Percentiles rank a stretch among this genome's conserved stretches.
Conservation (phyloP, 257 asterid species). For the Echites panduratus region DNA sequence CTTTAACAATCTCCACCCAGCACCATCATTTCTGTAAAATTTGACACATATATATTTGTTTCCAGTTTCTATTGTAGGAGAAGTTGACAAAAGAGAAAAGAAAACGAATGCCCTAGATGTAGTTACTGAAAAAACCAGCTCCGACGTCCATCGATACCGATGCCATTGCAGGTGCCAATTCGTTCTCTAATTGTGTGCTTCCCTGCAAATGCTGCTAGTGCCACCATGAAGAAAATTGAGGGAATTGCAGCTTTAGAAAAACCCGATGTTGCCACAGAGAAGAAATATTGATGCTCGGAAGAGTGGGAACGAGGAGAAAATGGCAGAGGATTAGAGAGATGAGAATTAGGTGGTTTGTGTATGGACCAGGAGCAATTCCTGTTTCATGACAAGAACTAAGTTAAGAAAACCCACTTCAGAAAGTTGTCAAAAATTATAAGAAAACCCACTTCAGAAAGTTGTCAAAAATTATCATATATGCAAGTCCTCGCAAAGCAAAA, state of each 20-base stretch:
- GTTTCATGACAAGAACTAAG: conserved; percentile 14
- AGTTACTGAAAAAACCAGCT: conserved; percentile 6
- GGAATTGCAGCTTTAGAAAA: conserved; percentile 3
- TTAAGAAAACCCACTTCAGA: conserved; percentile 36
- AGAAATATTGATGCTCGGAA: not conserved
- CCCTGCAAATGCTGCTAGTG: not conserved
- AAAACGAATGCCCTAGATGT: not conserved
- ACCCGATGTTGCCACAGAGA: not conserved
- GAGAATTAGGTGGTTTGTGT: no score
- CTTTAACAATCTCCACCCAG: not conserved
- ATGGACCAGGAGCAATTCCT: conserved; percentile 43
- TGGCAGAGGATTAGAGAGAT: not conserved
- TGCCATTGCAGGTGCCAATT: conserved; percentile 11
- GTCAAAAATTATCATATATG: conserved; percentile 26
- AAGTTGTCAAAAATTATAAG: conserved; percentile 19
- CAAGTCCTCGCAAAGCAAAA: conserved; percentile 14
- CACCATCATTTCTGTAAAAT: no score
- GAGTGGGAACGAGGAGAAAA: not conserved
- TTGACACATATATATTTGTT: no score
- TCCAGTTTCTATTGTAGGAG: not conserved
- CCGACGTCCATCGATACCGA: conserved; percentile 12
- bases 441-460: conserved; percentile 39
- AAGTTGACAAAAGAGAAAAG: conserved; percentile 7
- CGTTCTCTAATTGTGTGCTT: not conserved
- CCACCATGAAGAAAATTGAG: not conserved